A percentile compares a stretch with the other conserved stretches of the same genome.
phyloP scores from a whole-genome alignment of 306 rosid species.

The Begonia peltatifolia region DNA sequence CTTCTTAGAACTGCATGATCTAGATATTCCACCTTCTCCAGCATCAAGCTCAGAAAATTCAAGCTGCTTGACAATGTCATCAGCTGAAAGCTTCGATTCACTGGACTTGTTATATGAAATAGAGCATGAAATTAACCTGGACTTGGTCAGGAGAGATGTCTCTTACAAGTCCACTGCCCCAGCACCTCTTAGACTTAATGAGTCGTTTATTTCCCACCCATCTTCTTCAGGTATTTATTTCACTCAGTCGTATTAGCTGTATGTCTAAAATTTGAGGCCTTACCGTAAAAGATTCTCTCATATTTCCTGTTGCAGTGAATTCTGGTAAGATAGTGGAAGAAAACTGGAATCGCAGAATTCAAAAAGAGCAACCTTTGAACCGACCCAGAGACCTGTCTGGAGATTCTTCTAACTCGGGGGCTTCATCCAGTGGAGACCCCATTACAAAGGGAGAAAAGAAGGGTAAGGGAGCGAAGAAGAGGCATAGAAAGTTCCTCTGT shows the following conservation, averaged over 20 bases:
- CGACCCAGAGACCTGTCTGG: no score
- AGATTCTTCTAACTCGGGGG: no score
- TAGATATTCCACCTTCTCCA: conserved; percentile 16
- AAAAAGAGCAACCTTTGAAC: no score
- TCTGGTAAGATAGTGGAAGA: no score
- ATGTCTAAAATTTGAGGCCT: no score
- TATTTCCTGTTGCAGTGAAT: no score
- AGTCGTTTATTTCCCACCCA: conserved; percentile 11
- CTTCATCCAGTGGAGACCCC: no score
- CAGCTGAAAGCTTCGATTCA: conserved; percentile 25
- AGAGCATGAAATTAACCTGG: conserved; percentile 6
- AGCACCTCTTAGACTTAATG: conserved; percentile 11
- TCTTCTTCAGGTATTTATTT: conserved; percentile 20
- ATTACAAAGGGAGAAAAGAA: no score
- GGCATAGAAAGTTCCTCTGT: no score
- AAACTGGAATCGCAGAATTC: no score
- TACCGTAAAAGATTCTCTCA: no score
- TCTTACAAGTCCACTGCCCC: conserved; percentile 15
- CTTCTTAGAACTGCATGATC: conserved; percentile 28
- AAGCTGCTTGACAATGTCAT: conserved; percentile 25
- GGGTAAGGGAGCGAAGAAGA: no score
- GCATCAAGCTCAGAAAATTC: conserved; percentile 29
- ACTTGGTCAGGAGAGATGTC: conserved; percentile 6
- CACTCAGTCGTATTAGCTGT: neutral
- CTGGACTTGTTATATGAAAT: conserved; percentile 17